Base-by-base conservation (phyloP, 1,284 basidiomycete genomes). In the Ceratobasidium sp. region DNA sequence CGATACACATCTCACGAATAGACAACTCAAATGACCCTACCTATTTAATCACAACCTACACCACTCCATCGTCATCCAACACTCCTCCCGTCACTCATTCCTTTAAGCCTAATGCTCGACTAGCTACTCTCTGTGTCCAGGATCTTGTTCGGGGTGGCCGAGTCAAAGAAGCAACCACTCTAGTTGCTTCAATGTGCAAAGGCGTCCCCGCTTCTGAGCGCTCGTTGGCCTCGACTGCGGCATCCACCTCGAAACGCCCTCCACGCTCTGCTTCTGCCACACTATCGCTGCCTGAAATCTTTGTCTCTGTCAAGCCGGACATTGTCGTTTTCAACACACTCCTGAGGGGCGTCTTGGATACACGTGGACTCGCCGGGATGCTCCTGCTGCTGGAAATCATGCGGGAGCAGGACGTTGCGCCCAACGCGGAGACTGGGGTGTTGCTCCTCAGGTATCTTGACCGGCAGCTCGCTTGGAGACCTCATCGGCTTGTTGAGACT, bases 151-250 rank as follows among this genome's bases (percentile, higher is more conserved):
- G 56, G 30, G 33, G 30, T 4, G 42, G 38, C 28, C 66, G 54
- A 30, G 66, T 70, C 42, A 59, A 54, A 38, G 66, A 70, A 25
- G 66, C 66, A 5, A 54, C 66, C 12, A 36, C 40, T 11, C 16
- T 70, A 8, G 66, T 70, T 25, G 66, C 66, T 36, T 42, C 66
- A 11, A 70, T 70, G 66, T 70, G 66, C 33, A 46, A 49, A 44
- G 54, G 42, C 8, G 25, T 30, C 5, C 42, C 54, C 8, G 28
- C 46, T 11, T n/a, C 42, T 23, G 28, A 70, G 7, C 23, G 12
- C 28, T 12, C 28, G 4, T 58, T 28, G 25, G 4, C 21, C 30
- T 18, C 54, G 25, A 36, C 18, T 33, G 11, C n/a, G n/a, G n/a
- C n/a, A n/a, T n/a, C 16, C 25, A 38, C 23, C n/a, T 59, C 66